Evolutionary conservation across 371 early-diverging fungal species (phyloP), one percentile per base, ranked within the genome.

Genomic region (Mucor circinelloides): DNA sequence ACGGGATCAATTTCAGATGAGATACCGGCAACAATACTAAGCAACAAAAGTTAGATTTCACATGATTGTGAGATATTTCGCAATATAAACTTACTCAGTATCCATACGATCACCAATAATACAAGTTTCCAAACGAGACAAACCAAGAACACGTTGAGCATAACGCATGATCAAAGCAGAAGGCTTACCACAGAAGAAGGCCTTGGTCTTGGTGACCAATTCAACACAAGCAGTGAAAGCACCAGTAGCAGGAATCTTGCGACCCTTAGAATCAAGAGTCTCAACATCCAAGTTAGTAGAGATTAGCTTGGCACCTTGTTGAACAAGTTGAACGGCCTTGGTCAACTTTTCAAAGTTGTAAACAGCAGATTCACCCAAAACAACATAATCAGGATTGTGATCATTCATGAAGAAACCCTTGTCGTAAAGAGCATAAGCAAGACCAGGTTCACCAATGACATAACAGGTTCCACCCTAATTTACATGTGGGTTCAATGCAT

Each of bases 101-200:
- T 90, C 89, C 87, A 90, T 87, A 60, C 90, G 85, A 68, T 90
- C 89, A 70, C 90, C 90, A 71, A 90, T 83, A 57, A 90, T 88
- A 75, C 89, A 88, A 2, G 87, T 88, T 48, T 88, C 88, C 58
- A 80, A 64, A 69, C 88, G 87, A 64, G 67, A 70, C 52, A 83
- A 71, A 30, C 86, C 88, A 40, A 90, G 79, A 17, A 84, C 86
- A 66, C 82, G 77, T 60, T 84, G 84, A 25, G 88, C 90, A 72
- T 83, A 88, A 66, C 87, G 78, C 87, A 90, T 87, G 78, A 90
- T 90, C 74, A 90, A 75, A 54, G 83, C 80, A 50, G 79, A 82
- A 30, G 90, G 90, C 75, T 90, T 90, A 52, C 90, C 90, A 67
- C 87, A 87, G 72, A 73, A 83, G 77, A 90, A 88, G 17, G 90